Evolutionary conservation across 2,329 filamentous ascomycete species (phyloP).

Genomic region (Metarhizium guizhouense): DNA sequence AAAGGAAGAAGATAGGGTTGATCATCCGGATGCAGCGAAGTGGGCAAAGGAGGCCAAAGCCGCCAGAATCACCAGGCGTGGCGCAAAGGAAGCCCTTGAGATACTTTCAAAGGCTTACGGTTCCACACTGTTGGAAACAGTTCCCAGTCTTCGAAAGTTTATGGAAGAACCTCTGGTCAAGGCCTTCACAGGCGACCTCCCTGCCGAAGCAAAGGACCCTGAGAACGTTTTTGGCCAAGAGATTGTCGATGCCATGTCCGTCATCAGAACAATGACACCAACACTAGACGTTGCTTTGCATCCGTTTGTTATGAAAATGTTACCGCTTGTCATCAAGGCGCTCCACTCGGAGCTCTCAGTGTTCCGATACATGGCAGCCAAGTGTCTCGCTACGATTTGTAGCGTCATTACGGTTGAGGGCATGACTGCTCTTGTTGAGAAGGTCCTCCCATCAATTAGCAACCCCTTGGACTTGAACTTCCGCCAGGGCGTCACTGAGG

Average conservation of each 20-base stretch:
- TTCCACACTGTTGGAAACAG: slow-evolving; percentile 63
- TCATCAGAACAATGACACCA: slow-evolving; percentile 86
- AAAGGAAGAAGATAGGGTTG: slow-evolving; percentile 92
- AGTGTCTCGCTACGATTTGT: slow-evolving; percentile 94
- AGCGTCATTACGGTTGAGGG: slow-evolving; percentile 91
- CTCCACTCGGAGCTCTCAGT: slow-evolving; percentile 84
- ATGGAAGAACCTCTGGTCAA: slow-evolving; percentile 74
- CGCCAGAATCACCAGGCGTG: slow-evolving; percentile 81
- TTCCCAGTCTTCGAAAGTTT: slow-evolving; percentile 70
- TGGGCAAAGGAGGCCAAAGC: slow-evolving; percentile 85
- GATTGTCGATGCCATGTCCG: slow-evolving; percentile 88
- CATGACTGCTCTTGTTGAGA: slow-evolving; percentile 92
- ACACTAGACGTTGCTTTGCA: slow-evolving; percentile 70
- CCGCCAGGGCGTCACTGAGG: slow-evolving; percentile 90
- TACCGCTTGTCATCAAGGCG: slow-evolving; percentile 80
- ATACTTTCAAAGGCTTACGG: slow-evolving; percentile 78
- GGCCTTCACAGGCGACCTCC: slow-evolving; percentile 66
- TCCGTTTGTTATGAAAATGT: slow-evolving; percentile 70
- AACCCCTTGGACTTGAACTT: slow-evolving; percentile 82
- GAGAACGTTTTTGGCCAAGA: slow-evolving; percentile 77
- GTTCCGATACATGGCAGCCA: slow-evolving; percentile 91
- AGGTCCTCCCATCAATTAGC: slow-evolving; percentile 83
- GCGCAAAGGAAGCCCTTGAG: slow-evolving; percentile 89
- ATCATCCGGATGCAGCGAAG: slow-evolving; percentile 82
- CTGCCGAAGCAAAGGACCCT: slow-evolving; percentile 62